phyloP scores from a whole-genome alignment of 805 yeast species.

The Pichia nanzhaoensis region DNA sequence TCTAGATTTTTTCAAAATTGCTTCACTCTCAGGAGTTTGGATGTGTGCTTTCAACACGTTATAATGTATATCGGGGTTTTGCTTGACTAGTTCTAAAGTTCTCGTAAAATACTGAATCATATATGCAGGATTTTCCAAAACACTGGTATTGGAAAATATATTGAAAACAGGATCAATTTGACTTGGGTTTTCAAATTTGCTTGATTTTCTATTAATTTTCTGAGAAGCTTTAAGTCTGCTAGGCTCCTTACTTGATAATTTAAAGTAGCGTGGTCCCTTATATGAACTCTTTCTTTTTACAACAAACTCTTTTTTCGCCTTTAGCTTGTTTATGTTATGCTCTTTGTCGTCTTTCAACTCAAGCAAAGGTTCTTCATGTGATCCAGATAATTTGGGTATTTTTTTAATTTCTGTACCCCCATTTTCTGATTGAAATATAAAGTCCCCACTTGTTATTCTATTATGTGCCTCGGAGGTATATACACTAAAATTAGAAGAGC shows the following conservation, averaged over 20 bases:
- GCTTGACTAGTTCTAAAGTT: conserved; percentile 11
- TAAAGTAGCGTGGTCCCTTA: conserved; percentile 6
- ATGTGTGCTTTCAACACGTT: conserved; percentile 11
- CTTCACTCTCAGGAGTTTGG: not conserved
- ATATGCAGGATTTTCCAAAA: conserved; percentile 12
- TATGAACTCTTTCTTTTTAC: conserved; percentile 11
- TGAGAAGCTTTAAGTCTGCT: no score
- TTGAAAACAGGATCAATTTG: conserved; percentile 12
- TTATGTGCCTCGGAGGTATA: conserved; percentile 8
- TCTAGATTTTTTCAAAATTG: not conserved
- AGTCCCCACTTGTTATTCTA: conserved; percentile 5
- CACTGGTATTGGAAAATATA: conserved; percentile 4
- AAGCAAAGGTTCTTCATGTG: not conserved
- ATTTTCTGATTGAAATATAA: conserved; percentile 5
- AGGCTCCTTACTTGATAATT: not conserved
- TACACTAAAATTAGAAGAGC: conserved; percentile 5
- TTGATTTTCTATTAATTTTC: not conserved
- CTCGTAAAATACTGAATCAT: conserved; percentile 15
- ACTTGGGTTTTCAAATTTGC: conserved; percentile 2
- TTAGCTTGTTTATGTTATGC: not conserved
- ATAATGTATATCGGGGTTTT: conserved; percentile 11
- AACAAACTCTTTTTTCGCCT: conserved; percentile 6
- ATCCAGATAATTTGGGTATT: not conserved
- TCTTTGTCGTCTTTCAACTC: not conserved
- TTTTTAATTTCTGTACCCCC: not conserved